Base-by-base conservation (phyloP, 768 basidiomycete species). In the Tylopilus plumbeoviolaceoides region DNA sequence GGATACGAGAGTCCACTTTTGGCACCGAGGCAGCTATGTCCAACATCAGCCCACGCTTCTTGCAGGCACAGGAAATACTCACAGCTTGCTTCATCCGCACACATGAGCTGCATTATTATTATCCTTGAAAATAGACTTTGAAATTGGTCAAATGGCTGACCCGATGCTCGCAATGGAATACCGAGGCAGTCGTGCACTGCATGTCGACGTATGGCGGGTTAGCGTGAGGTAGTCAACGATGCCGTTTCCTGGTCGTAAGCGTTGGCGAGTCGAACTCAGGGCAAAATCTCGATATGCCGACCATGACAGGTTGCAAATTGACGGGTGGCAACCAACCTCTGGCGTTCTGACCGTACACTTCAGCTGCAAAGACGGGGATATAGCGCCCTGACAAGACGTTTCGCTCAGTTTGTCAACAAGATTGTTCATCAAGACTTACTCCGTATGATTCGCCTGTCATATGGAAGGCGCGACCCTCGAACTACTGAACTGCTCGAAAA, bases 401-500 rank as follows among this genome's bases (percentile, higher is more conserved):
- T 49, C 14, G 8, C 4, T 51, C n/a, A 4, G n/a, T 21, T 39
- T n/a, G 30, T 25, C 9, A 6, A 39, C 28, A 39, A 36, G 17
- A 2, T 9, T 2, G 18, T 27, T 6, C 12, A 12, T 7, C 30
- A 5, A 14, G 20, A 54, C 53, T 44, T 55, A 79, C 82, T 12
- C 73, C 81, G 38, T 82, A 81, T 5, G 79, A 81, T 66, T 82
- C 76, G 14, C 76, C 83, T 2, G 81, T 73, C 73, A 86, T 76
- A 54, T 86, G 83, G 66, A 85, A 83, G 20, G 61, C 56, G 17
- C 86, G 72, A 2, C 84, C 85, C 58, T 85, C 81, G 73, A 89
- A 88, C 59, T 84, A 50, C 68, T 75, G 63, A 91, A 91, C 52
- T 83, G 76, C 59, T 89, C 85, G 44, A 89, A 89, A 69, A 89